Evolutionary conservation across 805 yeast genomes (phyloP).

Genomic region (Spathaspora sp.): DNA sequence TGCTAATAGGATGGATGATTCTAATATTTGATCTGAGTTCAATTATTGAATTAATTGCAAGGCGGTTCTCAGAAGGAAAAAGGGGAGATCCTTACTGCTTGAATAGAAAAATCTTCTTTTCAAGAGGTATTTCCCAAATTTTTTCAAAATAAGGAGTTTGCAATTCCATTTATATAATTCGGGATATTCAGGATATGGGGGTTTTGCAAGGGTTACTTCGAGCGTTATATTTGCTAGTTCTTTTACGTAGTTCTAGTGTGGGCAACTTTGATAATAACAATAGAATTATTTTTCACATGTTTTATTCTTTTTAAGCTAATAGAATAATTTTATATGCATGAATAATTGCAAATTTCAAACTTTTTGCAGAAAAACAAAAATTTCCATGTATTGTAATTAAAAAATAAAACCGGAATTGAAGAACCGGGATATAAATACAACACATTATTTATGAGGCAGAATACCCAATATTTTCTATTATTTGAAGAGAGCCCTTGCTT

Average conservation of each 20-base stretch:
- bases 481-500: too few species aligned
- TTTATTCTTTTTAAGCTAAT: background rate
- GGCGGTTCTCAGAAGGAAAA: background rate
- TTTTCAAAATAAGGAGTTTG: background rate
- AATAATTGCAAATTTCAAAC: background rate
- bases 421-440: background rate
- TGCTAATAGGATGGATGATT: background rate
- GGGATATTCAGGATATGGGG: background rate
- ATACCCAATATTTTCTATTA: too few species aligned
- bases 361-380: background rate
- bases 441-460: background rate
- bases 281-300: background rate
- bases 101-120: background rate
- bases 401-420: background rate
- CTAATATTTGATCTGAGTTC: background rate
- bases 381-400: background rate
- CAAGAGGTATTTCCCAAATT: background rate
- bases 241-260: background rate
- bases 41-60: background rate
- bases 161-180: background rate
- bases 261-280: background rate
- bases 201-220: background rate
- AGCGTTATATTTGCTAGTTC: background rate
- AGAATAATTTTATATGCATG: background rate
- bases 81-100: background rate